A percentile compares a stretch with the other conserved stretches of the same genome.
Evolutionary conservation across 2,329 filamentous ascomycete genomes (phyloP).

Genomic region (Juglanconis oblonga): DNA sequence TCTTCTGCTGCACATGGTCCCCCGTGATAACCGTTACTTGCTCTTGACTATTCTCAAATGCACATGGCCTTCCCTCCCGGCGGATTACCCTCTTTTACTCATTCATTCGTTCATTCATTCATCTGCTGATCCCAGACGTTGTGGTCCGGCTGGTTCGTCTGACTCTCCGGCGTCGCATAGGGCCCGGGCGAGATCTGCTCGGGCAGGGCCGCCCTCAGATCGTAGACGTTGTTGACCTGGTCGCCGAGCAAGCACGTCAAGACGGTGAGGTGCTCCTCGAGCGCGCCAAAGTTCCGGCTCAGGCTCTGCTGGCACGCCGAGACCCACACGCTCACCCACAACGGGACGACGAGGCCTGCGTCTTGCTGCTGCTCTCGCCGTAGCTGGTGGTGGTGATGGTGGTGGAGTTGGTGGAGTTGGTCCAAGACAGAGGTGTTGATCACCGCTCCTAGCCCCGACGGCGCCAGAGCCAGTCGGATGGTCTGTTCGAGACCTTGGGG

Average conservation of each 20-base stretch:
- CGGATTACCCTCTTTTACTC: too few relatives aligned
- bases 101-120: neutral
- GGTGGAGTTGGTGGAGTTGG: neutral
- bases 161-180: neutral
- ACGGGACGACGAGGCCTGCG: neutral
- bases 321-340: conserved; percentile 7
- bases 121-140: neutral
- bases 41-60: too few relatives aligned
- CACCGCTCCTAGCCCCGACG: neutral
- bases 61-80: too few relatives aligned
- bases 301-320: conserved; percentile 7
- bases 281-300: neutral
- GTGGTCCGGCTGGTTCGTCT: neutral
- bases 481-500: neutral
- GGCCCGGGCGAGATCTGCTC: neutral
- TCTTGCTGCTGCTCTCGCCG: neutral
- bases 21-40: too few relatives aligned
- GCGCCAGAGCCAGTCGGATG: neutral
- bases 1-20: too few relatives aligned
- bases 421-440: neutral
- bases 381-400: too few relatives aligned
- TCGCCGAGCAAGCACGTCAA: neutral
- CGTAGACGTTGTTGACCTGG: neutral
- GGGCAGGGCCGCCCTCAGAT: neutral
- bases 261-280: neutral